These are phyloP conservation scores for Talaromyces stipitatus DNA, from an alignment of 495 filamentous ascomycete species.

Conservation along the genomic window DNA sequence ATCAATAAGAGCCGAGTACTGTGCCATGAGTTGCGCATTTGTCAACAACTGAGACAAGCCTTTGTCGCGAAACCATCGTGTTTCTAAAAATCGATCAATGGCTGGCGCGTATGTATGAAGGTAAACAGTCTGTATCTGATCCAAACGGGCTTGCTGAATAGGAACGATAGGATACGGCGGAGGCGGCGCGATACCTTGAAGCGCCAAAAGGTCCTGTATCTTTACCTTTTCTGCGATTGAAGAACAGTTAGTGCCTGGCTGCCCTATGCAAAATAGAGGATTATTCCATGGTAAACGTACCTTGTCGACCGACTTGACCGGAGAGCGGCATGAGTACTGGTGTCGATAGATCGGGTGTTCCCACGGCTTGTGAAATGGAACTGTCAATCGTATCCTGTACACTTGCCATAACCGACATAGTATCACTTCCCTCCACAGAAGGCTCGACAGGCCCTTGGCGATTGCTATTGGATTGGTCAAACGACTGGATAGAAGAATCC, in stretches of 20 bases:
- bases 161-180: slow-evolving; percentile 48
- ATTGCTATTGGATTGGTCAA: slow-evolving; percentile 50
- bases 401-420: slow-evolving; percentile 19
- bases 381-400: slow-evolving; percentile 28
- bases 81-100: slow-evolving; percentile 74
- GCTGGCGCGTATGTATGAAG: slow-evolving; percentile 67
- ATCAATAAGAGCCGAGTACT: slow-evolving; percentile 54
- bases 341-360: slow-evolving; percentile 16
- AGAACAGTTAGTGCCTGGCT: neutral
- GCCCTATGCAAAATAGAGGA: neutral
- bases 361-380: slow-evolving; percentile 21
- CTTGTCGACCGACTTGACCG: slow-evolving; percentile 29
- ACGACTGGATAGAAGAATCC: slow-evolving; percentile 39
- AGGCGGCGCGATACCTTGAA: slow-evolving; percentile 56
- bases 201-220: slow-evolving; percentile 66
- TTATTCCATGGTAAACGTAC: slow-evolving; percentile 15
- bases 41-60: slow-evolving; percentile 45
- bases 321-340: slow-evolving; percentile 10
- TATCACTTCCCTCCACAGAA: slow-evolving; percentile 44
- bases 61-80: slow-evolving; percentile 66
- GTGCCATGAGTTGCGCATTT: slow-evolving; percentile 51
- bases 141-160: slow-evolving; percentile 43
- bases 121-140: slow-evolving; percentile 70
- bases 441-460: slow-evolving; percentile 62
- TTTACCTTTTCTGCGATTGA: slow-evolving; percentile 56